Base-by-base conservation (phyloP, 2,329 filamentous ascomycete species). In the Fusarium staphyleae region DNA sequence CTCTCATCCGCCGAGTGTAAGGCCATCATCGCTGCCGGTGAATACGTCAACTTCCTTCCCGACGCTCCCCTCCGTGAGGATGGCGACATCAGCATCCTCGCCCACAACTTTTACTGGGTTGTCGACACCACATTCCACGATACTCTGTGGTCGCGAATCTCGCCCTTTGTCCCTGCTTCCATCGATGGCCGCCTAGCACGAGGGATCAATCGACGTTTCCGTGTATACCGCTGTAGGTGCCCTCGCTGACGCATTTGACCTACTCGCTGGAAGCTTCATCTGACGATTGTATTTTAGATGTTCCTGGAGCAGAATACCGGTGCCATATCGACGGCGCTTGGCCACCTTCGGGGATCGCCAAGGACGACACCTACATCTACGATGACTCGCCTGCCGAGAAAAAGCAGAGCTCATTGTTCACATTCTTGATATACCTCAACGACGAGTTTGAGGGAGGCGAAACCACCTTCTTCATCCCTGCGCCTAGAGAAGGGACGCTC, bases 101-200 rank as follows among this genome's bases (percentile, higher is more conserved):
- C 87, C 0, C 87, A 90, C 74, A 90, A 89, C 70, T 88, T 90
- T 62, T 89, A 89, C 74, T 90, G 87, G 87, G 77, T 90, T 8
- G 78, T 86, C 11, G 87, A 90, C 60, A 75, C 77, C 16, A 75
- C 78, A 0, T 89, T 89, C 68, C 82, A 86, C 63, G 80, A 87
- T 50, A 78, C 75, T 12, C 76, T 90, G 1, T 90, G 87, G 87
- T 70, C 74, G 0, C 80, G 87, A 12, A 81, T 90, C 3, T 73
- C 78, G 3, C 73, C 78, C 0, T 86, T 84, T 40, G 80, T 90
- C 0, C 86, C 87, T 0, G 67, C 74, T 0, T 71, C 72, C 0
- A 74, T 88, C 1, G 78, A 78, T 12, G 87, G 87, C 0, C 82
- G 81, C 29, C 68, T 75, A 16, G 85, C 82, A 0, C 77, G 86